Evolutionary conservation across 257 asterid species (phyloP).

Genomic region (Osmanthus fragrans): DNA sequence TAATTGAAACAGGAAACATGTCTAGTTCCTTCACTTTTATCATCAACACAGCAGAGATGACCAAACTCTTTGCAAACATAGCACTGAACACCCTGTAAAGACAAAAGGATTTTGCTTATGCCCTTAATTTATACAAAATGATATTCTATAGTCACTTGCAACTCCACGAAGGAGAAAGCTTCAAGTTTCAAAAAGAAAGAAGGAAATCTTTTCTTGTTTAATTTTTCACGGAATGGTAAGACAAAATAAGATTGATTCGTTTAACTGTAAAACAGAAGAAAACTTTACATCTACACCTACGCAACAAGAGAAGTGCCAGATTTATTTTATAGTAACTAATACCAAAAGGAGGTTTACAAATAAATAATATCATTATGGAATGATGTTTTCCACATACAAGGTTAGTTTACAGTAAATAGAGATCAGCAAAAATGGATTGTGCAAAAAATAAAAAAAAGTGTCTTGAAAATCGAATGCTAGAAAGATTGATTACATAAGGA

Average conservation of each 20-base stretch:
- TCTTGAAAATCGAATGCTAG: background rate
- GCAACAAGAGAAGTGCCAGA: background rate
- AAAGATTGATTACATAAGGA: background rate
- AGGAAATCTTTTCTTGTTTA: background rate
- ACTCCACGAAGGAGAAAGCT: background rate
- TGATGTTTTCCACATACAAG: background rate
- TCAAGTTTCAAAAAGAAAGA: too few species aligned
- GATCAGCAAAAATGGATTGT: background rate
- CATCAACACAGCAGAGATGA: conserved; percentile 46
- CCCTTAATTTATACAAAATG: background rate
- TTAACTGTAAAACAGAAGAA: background rate
- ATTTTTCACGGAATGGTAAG: background rate
- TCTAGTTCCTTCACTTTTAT: conserved; percentile 26
- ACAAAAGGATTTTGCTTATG: conserved; percentile 1
- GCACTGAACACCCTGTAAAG: conserved; percentile 44
- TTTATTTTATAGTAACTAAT: background rate
- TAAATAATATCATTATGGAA: background rate
- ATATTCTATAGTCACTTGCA: background rate
- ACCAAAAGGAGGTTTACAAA: background rate
- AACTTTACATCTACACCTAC: background rate
- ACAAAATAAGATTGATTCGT: background rate
- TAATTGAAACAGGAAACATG: conserved; percentile 49
- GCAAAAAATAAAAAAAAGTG: background rate
- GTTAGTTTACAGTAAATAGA: too few species aligned
- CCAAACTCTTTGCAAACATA: conserved; percentile 45